Evolutionary conservation across 2,329 filamentous ascomycete genomes (phyloP).

Genomic region (Teratosphaeria viscida): DNA sequence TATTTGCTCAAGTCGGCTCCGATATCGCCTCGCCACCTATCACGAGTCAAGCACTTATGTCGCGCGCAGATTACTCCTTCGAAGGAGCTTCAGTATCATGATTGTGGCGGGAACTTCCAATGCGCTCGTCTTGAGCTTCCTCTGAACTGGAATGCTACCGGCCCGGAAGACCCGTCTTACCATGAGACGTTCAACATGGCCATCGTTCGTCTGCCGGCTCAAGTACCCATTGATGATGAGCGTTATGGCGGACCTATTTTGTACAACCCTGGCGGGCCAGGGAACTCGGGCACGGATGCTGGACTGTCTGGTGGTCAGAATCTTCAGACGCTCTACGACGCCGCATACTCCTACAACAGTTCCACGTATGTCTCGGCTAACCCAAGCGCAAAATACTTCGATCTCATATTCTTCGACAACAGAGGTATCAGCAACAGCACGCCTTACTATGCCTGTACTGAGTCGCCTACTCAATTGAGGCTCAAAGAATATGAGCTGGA

Average conservation of each 20-base stretch:
- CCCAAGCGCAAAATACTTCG: constrained; percentile 22
- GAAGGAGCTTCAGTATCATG: not conserved
- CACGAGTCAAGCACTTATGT: not conserved
- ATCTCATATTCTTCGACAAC: constrained; percentile 33
- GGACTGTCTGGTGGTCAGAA: constrained; percentile 15
- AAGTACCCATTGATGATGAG: constrained; percentile 26
- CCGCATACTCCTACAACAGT: not conserved
- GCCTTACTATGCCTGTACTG: not conserved
- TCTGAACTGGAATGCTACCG: constrained; percentile 27
- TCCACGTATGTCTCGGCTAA: not conserved
- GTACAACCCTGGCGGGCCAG: constrained; percentile 35
- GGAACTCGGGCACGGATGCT: constrained; percentile 29
- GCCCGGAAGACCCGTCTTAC: constrained; percentile 16
- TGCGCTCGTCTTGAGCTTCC: constrained; percentile 40
- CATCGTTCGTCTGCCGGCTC: constrained; percentile 35
- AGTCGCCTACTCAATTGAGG: not conserved
- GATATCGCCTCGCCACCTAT: not conserved
- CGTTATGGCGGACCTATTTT: constrained; percentile 30
- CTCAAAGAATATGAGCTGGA: not conserved
- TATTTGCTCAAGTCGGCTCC: not conserved
- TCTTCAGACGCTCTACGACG: constrained; percentile 8
- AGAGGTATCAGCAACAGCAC: constrained; percentile 21
- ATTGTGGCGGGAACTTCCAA: constrained; percentile 35
- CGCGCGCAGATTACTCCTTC: not conserved
- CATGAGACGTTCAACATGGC: constrained; percentile 22